These are phyloP conservation scores for Alternaria longipes DNA, from an alignment of 2,329 filamentous ascomycete species.

Conservation along the genomic window DNA sequence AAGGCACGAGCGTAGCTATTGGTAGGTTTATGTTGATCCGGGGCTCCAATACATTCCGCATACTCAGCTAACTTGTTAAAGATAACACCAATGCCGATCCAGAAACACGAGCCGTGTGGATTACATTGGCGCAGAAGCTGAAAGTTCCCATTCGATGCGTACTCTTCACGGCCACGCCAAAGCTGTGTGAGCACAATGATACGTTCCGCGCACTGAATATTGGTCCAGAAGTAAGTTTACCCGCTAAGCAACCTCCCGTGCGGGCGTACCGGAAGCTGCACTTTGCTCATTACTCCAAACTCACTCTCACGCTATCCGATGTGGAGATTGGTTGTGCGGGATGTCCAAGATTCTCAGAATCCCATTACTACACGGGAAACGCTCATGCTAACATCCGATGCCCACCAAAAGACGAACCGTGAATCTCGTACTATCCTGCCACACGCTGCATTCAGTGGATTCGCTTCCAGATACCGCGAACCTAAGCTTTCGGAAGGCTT, in stretches of 20 bases:
- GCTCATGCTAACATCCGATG: conserved; percentile 27
- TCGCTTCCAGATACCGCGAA: conserved; percentile 74
- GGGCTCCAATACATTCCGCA: conserved; percentile 26
- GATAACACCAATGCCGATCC: conserved; percentile 95
- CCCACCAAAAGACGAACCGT: conserved; percentile 72
- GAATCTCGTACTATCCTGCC: conserved; percentile 79
- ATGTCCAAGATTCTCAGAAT: conserved; percentile 1
- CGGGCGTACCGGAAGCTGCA: conserved; percentile 10
- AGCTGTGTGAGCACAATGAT: conserved; percentile 86
- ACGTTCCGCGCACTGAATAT: conserved; percentile 74
- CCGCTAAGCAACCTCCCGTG: conserved; percentile 21
- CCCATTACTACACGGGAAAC: conserved; percentile 5
- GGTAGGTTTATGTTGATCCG: conserved; percentile 67
- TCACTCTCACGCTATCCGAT: conserved; percentile 19
- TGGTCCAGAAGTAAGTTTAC: conserved; percentile 46
- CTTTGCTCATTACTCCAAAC: conserved; percentile 6
- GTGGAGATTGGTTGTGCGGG: conserved; percentile 17
- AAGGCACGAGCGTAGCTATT: conserved; percentile 75
- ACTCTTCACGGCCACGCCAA: conserved; percentile 77
- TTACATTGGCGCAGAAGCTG: conserved; percentile 74
- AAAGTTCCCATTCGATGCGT: conserved; percentile 83
- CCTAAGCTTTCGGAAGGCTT: conserved; percentile 83
- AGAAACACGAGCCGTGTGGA: conserved; percentile 81
- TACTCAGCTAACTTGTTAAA: conserved; percentile 57
- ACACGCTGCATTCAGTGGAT: conserved; percentile 80